Evolutionary conservation across 176 grass and related monocot genomes (phyloP).

Genomic region (Musa acuminata): DNA sequence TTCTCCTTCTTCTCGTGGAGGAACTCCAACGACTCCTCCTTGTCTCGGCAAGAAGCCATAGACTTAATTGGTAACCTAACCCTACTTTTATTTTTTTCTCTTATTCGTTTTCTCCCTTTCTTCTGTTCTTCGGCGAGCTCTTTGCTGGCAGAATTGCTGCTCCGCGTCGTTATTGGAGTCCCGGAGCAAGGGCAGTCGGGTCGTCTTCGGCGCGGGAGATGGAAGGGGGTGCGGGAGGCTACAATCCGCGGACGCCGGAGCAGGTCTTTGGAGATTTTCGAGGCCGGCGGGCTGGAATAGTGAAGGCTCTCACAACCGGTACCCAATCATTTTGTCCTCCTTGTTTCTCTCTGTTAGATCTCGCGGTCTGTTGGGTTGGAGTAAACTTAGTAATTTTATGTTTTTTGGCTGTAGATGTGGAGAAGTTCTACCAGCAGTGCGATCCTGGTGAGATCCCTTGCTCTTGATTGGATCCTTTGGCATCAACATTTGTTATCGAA

Average conservation of each 20-base stretch:
- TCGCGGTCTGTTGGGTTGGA: neutral
- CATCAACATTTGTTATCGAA: neutral
- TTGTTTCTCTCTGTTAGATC: neutral
- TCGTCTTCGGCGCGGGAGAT: neutral
- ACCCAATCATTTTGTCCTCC: neutral
- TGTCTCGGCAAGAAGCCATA: neutral
- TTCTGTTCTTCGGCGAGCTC: neutral
- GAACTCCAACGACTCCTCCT: neutral
- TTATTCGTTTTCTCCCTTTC: neutral
- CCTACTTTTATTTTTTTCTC: neutral
- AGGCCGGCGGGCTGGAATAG: constrained; percentile 4
- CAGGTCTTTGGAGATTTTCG: constrained; percentile 6
- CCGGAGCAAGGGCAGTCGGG: too few relatives aligned
- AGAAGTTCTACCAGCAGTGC: constrained; percentile 17
- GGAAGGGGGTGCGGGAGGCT: neutral
- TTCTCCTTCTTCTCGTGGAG: neutral
- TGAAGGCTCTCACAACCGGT: constrained; percentile 6
- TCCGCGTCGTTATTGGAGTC: neutral
- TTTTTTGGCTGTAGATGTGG: neutral
- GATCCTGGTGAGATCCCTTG: constrained; percentile 5
- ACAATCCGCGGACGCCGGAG: constrained; percentile 9
- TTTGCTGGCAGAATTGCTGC: neutral
- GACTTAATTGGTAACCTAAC: neutral
- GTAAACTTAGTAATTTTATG: too few relatives aligned
- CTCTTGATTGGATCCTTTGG: neutral